A percentile compares a stretch with the other conserved stretches of the same genome.
Evolutionary conservation across 352 stramenopile genomes (phyloP).

Genomic region (Phytophthora palmivora): DNA sequence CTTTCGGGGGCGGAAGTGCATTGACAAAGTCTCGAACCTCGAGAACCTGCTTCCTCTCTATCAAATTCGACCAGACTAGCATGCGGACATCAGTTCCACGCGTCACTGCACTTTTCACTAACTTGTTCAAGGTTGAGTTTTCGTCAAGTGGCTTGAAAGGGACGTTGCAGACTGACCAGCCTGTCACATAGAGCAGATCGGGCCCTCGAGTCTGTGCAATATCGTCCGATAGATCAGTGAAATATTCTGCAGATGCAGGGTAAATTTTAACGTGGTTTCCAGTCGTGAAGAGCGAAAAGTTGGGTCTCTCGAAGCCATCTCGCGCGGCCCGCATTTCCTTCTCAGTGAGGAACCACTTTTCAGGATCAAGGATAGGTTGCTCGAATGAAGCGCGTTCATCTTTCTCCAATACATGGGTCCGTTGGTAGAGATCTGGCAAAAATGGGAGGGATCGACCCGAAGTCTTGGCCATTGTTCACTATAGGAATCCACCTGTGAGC

Average conservation of each 20-base stretch:
- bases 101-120: slow-evolving; percentile 43
- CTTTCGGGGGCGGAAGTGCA: slow-evolving; percentile 26
- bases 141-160: slow-evolving; percentile 47
- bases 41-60: slow-evolving; percentile 55
- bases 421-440: too few relatives aligned
- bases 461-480: too few relatives aligned
- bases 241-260: slow-evolving; percentile 53
- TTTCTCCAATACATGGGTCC: slow-evolving; percentile 5
- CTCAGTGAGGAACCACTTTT: slow-evolving; percentile 63
- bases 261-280: slow-evolving; percentile 61
- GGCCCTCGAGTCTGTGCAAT: slow-evolving; percentile 21
- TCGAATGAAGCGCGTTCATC: slow-evolving; percentile 33
- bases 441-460: too few relatives aligned
- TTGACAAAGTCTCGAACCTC: slow-evolving; percentile 64
- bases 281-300: slow-evolving; percentile 45
- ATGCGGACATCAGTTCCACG: slow-evolving; percentile 54
- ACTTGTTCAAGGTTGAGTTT: slow-evolving; percentile 43
- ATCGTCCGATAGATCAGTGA: slow-evolving; percentile 53
- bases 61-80: slow-evolving; percentile 67
- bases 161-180: slow-evolving; percentile 68
- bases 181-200: slow-evolving; percentile 51
- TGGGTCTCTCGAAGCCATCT: slow-evolving; percentile 41
- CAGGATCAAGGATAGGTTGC: slow-evolving; percentile 54
- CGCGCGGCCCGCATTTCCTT: slow-evolving; percentile 60
- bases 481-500: too few relatives aligned